These are phyloP conservation scores for Lophiotrema nucula DNA, from an alignment of 495 filamentous ascomycete genomes.

Conservation along the genomic window DNA sequence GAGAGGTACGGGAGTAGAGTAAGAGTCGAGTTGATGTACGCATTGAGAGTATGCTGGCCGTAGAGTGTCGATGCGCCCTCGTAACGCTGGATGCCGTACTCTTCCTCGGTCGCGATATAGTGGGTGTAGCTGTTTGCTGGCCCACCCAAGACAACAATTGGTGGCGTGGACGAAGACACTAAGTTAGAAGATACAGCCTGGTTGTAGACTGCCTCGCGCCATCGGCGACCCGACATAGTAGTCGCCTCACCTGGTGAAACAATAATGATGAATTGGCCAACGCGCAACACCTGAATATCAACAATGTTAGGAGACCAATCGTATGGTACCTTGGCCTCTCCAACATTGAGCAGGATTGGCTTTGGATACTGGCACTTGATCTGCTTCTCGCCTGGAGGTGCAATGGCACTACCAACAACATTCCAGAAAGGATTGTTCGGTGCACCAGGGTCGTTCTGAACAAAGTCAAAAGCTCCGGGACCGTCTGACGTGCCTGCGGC, in stretches of 20 bases:
- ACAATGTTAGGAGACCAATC: constrained; percentile 91
- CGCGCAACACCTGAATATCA: constrained; percentile 83
- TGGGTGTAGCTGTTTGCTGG: constrained; percentile 96
- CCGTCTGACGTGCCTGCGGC: constrained; percentile 94
- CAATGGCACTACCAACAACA: constrained; percentile 69
- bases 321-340: constrained; percentile 76
- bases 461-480: constrained; percentile 91
- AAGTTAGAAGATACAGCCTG: constrained; percentile 52
- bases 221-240: constrained; percentile 91
- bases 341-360: constrained; percentile 86
- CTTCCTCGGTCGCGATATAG: constrained; percentile 90
- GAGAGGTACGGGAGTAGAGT: constrained; percentile 68
- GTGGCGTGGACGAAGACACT: constrained; percentile 40
- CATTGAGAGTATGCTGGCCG: constrained; percentile 85
- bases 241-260: constrained; percentile 88
- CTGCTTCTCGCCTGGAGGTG: constrained; percentile 69
- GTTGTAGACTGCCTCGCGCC: constrained; percentile 73
- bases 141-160: constrained; percentile 83
- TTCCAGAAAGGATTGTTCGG: constrained; percentile 83
- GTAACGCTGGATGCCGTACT: constrained; percentile 87
- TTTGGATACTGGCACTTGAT: constrained; percentile 77
- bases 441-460: constrained; percentile 71
- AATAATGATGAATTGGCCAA: constrained; percentile 85
- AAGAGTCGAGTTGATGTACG: constrained; percentile 83
- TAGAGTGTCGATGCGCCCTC: constrained; percentile 95